These are phyloP conservation scores for Prunus fruticosa DNA, from an alignment of 306 rosid genomes.

Conservation along the genomic window DNA sequence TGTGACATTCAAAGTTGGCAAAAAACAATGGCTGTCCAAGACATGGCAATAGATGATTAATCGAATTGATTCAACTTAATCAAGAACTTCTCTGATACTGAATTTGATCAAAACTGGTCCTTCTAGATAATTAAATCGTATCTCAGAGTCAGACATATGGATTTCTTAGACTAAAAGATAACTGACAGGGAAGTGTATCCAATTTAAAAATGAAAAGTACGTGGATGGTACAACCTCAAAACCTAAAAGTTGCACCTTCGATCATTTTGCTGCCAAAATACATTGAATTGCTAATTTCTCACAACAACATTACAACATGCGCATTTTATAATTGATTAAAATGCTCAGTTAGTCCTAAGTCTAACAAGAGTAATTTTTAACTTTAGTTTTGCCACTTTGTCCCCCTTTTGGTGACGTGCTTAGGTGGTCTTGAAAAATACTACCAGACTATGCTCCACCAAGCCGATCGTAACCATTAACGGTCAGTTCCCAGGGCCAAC, in stretches of 20 bases:
- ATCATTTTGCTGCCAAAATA: not conserved
- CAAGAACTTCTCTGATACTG: no score
- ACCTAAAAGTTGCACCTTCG: slow-evolving; percentile 10
- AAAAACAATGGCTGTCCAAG: no score
- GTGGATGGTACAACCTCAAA: slow-evolving; percentile 33
- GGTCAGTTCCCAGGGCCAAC: slow-evolving; percentile 93
- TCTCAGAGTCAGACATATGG: not conserved
- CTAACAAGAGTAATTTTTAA: not conserved
- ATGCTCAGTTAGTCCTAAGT: not conserved
- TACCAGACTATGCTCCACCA: slow-evolving; percentile 60
- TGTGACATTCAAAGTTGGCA: not conserved
- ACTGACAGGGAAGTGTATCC: not conserved
- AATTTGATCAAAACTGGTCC: not conserved
- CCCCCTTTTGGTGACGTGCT: not conserved
- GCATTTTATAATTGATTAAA: not conserved
- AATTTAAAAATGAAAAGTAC: not conserved
- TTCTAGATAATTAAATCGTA: not conserved
- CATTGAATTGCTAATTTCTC: not conserved
- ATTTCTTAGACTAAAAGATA: not conserved
- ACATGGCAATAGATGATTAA: no score
- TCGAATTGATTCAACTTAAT: no score
- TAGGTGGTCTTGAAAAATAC: slow-evolving; percentile 66
- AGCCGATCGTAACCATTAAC: slow-evolving; percentile 66
- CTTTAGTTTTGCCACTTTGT: not conserved
- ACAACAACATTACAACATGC: not conserved